Evolutionary conservation across 441 rosid species (phyloP).

Genomic region (Populus hybrid): DNA sequence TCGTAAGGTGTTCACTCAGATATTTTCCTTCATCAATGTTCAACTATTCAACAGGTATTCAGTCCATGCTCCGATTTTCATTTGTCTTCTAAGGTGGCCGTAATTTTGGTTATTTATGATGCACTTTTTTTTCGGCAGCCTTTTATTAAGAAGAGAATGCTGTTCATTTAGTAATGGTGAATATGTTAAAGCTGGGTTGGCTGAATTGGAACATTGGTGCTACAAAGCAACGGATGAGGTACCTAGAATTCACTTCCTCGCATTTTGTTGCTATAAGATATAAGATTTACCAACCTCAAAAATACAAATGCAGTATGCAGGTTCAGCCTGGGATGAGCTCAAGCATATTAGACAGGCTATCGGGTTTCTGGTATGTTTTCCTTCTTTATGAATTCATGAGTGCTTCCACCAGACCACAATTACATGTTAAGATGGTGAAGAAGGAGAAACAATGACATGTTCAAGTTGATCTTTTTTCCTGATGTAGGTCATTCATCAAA

Average conservation of each 20-base stretch:
- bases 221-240: slow-evolving; percentile 97
- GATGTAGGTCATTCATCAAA: slow-evolving; percentile 91
- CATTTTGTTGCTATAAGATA: background rate
- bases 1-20: slow-evolving; percentile 82
- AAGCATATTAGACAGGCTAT: slow-evolving; percentile 95
- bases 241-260: slow-evolving; percentile 17
- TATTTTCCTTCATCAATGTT: slow-evolving; percentile 90
- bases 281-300: slow-evolving; percentile 4
- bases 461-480: slow-evolving; percentile 12
- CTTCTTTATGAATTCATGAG: background rate
- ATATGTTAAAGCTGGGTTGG: slow-evolving; percentile 93
- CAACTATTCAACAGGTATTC: slow-evolving; percentile 77
- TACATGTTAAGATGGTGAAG: slow-evolving; percentile 5
- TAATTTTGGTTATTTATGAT: background rate
- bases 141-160: slow-evolving; percentile 88
- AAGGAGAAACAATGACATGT: background rate
- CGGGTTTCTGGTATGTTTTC: slow-evolving; percentile 73
- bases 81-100: background rate
- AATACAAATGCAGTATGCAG: slow-evolving; percentile 64
- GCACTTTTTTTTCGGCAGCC: slow-evolving; percentile 39
- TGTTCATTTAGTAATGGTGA: slow-evolving; percentile 99
- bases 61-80: background rate
- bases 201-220: slow-evolving; percentile 98
- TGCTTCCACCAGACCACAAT: slow-evolving; percentile 3
- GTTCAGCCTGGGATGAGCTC: slow-evolving; percentile 87